Evolutionary conservation across 768 basidiomycete genomes (phyloP), one percentile per base, ranked within the genome.

Genomic region (Termitomyces sp.): DNA sequence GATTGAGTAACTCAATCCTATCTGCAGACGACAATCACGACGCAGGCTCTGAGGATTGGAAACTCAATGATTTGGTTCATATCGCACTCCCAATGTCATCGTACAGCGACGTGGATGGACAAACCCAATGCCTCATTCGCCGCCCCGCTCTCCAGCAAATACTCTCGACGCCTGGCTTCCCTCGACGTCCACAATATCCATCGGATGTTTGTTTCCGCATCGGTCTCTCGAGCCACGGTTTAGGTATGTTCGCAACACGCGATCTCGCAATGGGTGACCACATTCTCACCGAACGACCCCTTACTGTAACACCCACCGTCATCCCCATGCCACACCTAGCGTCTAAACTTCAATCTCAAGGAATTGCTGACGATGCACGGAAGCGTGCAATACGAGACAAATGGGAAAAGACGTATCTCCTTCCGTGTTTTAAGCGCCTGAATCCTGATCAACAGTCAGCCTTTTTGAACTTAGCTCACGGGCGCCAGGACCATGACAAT

Each of bases 401-500:
- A 43, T 59, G 58, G 57, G 70, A 72, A 57, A 56, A 55, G 31
- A 19, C 44, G 0, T 60, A 54, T 15, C 46, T 70, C 12, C 60
- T 67, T n/a, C 26, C 60, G 2, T 57, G 58, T 15, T 57, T 74
- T 15, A 54, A 60, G 3, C 65, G 70, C 10, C 60, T 76, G 58
- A 38, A 58, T 37, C 41, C 60, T 5, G 63, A 67, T 43, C 51
- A 65, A 30, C 67, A 67, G 54, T 55, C 44, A 3, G 70, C 64
- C 11, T 75, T 67, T 58, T 67, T 66, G 63, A 58, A 64, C 23
- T 58, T 78, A 31, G 61, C 63, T 6, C 73, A 75, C 46, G 63
- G 63, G 23, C 68, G 71, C 38, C 53, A 54, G 30, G 58, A 67
- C 15, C 72, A 76, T 53, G 73, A 70, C 15, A 70, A 66, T 38